Conservation (phyloP, 1,139 yeast genomes). For the Geotrichum armillariae region DNA sequence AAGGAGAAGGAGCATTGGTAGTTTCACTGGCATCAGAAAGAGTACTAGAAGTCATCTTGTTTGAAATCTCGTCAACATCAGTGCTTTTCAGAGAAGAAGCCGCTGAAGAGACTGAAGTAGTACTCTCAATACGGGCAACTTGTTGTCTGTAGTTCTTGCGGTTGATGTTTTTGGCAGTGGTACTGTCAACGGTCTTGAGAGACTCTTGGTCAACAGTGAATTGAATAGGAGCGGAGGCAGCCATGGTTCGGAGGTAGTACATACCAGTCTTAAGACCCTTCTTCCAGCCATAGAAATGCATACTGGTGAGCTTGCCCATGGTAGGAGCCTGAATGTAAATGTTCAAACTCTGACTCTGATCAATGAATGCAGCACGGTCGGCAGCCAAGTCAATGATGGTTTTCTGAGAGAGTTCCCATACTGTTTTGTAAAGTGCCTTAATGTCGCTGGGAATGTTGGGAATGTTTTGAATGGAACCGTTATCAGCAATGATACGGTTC, state of each 20-base stretch:
- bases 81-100: conserved; percentile 21
- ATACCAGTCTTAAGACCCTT: conserved; percentile 97
- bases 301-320: conserved; percentile 90
- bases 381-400: conserved; percentile 92
- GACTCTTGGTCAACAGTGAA: conserved; percentile 75
- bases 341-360: conserved; percentile 92
- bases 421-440: conserved; percentile 84
- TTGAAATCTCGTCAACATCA: conserved; percentile 13
- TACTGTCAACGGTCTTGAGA: conserved; percentile 41
- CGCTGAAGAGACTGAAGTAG: conserved; percentile 20
- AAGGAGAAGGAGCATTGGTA: conserved; percentile 27
- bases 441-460: conserved; percentile 74
- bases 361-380: conserved; percentile 89
- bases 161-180: conserved; percentile 33
- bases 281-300: conserved; percentile 98
- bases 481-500: conserved; percentile 71
- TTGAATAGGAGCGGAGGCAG: conserved; percentile 92
- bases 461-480: conserved; percentile 84
- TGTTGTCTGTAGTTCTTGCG: conserved; percentile 40
- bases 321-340: conserved; percentile 84
- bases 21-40: conserved; percentile 24
- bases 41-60: conserved; percentile 22
- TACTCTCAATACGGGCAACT: conserved; percentile 18
- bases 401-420: conserved; percentile 94
- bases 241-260: conserved; percentile 95